Evolutionary conservation across 768 basidiomycete species (phyloP).

Genomic region (Auricularia cornea): DNA sequence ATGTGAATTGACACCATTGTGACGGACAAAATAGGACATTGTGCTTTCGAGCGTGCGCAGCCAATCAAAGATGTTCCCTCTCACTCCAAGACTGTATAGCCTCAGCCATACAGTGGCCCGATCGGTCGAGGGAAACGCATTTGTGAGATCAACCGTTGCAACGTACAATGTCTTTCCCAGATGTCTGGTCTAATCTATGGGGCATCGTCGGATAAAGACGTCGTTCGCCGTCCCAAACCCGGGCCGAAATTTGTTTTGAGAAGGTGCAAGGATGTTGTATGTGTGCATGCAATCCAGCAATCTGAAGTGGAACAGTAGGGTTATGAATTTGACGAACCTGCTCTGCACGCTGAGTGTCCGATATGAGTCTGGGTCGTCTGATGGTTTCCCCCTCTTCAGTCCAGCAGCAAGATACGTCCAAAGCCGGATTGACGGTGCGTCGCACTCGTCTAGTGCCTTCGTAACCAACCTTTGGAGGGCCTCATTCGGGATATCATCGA

Average conservation of each 20-base stretch:
- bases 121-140: too few relatives aligned
- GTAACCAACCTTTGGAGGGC: too few relatives aligned
- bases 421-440: too few relatives aligned
- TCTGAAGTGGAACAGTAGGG: slow-evolving; percentile 16
- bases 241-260: slow-evolving; percentile 24
- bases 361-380: too few relatives aligned
- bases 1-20: too few relatives aligned
- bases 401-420: too few relatives aligned
- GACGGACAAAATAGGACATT: slow-evolving; percentile 11
- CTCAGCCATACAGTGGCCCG: slow-evolving; percentile 26
- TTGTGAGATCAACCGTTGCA: slow-evolving; percentile 19
- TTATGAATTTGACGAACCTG: slow-evolving; percentile 13
- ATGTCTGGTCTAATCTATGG: slow-evolving; percentile 15
- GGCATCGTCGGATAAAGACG: slow-evolving; percentile 13
- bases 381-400: too few relatives aligned
- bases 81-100: slow-evolving; percentile 10
- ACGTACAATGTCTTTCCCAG: slow-evolving; percentile 11
- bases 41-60: slow-evolving; percentile 6
- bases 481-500: too few relatives aligned
- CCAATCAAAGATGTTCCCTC: slow-evolving; percentile 10
- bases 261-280: slow-evolving; percentile 16
- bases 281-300: slow-evolving; percentile 7
- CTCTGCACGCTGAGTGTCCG: too few relatives aligned
- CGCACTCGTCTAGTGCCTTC: too few relatives aligned
- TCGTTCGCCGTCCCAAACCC: slow-evolving; percentile 24